Base-by-base conservation (phyloP, 225 moss, liverwort and hornwort genomes). In the Neckera pumila region DNA sequence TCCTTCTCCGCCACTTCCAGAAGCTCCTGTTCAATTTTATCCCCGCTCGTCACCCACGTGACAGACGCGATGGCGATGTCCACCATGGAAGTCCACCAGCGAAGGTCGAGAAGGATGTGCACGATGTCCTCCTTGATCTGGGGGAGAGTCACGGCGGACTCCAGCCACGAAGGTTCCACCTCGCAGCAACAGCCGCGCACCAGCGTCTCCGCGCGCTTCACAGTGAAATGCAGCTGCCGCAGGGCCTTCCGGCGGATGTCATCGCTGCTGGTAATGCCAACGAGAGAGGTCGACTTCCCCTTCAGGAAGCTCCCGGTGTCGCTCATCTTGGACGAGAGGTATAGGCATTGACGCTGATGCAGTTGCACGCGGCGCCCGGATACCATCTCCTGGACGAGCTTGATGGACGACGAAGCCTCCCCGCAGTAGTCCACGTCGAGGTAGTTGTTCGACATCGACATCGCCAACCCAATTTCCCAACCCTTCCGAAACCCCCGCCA, bases 141-240 rank as follows among this genome's bases (percentile, higher is more conserved):
- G 28, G 51, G 5, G 28, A 87, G 31, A 40, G 91, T 85, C 38
- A 91, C 79, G 56, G 90, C 90, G 16, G 90, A 70, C 45, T 90
- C 87, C 81, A 93, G 66, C 90, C 88, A 93, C 23, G 81, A 73
- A 3, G 31, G 0, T 34, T 89, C 84, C 71, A 69, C 7, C 79
- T 91, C 87, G 85, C 93, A 93, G 82, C 82, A 91, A 72, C 93
- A 93, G 18, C 54, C 64, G 9, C 73, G 84, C 78, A 93, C 82
- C 78, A 93, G 83, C 36, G 30, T 76, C 79, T 93, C 91, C 30
- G 82, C 93, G 42, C 91, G 91, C 87, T 91, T 93, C 82, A 89
- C 77, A 66, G 87, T 13, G 67, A 85, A 91, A 79, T 88, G 38
- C 45, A 93, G 47, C 22, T 85, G 84, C 76, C 75, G 78, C 9